Evolutionary conservation across 2,329 filamentous ascomycete genomes (phyloP).

Genomic region (Meredithiella fracta): DNA sequence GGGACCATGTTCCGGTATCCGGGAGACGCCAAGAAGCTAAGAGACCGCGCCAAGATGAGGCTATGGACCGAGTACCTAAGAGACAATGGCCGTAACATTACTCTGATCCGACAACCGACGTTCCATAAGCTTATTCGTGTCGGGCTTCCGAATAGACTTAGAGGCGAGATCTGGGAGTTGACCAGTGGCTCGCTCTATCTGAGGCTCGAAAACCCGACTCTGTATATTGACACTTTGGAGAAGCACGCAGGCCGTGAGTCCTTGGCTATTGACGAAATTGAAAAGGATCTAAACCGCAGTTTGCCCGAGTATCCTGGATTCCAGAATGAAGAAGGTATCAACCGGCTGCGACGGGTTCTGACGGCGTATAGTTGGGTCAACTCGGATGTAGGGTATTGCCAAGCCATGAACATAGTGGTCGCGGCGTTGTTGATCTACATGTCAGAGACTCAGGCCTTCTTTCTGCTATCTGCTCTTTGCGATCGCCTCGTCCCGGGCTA

Average conservation of each 20-base stretch:
- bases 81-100: slow-evolving; percentile 87
- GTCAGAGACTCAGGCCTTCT: slow-evolving; percentile 92
- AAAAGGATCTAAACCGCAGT: slow-evolving; percentile 93
- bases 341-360: slow-evolving; percentile 69
- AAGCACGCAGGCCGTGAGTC: slow-evolving; percentile 78
- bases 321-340: slow-evolving; percentile 90
- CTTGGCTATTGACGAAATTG: slow-evolving; percentile 94
- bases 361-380: slow-evolving; percentile 98
- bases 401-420: slow-evolving; percentile 99
- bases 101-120: slow-evolving; percentile 82
- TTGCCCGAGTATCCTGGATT: slow-evolving; percentile 95
- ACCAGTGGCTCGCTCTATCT: slow-evolving; percentile 83
- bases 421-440: slow-evolving; percentile 97
- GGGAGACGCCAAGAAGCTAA: slow-evolving; percentile 81
- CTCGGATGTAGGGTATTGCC: slow-evolving; percentile 89
- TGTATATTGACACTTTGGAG: slow-evolving; percentile 68
- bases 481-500: slow-evolving; percentile 88
- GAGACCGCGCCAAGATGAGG: slow-evolving; percentile 92
- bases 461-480: slow-evolving; percentile 77
- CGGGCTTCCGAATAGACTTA: slow-evolving; percentile 77
- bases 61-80: slow-evolving; percentile 92
- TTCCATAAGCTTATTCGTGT: slow-evolving; percentile 97
- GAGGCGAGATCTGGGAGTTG: slow-evolving; percentile 92
- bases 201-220: slow-evolving; percentile 66
- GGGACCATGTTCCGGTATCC: slow-evolving; percentile 90